Evolutionary conservation across 495 filamentous ascomycete genomes (phyloP), one percentile per base, ranked within the genome.

Genomic region (Xylaria grammica): DNA sequence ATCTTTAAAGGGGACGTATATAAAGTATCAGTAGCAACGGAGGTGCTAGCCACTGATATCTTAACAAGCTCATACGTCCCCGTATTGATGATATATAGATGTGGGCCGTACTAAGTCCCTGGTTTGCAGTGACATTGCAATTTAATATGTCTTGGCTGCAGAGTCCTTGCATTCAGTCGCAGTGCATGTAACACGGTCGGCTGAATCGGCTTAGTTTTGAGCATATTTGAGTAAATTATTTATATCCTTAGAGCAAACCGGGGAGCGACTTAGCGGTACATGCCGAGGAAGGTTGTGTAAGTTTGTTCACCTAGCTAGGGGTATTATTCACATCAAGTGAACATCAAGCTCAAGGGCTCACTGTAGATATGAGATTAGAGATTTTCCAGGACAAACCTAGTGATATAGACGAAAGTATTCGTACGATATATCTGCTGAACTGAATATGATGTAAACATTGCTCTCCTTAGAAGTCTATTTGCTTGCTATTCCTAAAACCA

Each of bases 171-270:
- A 48, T 59, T 10, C 3, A 27, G 29, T 46, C n/a, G 34, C 2
- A 8, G 19, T 48, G 27, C 24, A n/a, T 17, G 42, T 59, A 36
- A 48, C 54, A 45, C 29, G 42, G 15, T 59, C 56, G 42, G 56
- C 56, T 59, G 56, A 46, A 59, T 59, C 20, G 56, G 42, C 27
- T 27, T 48, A 42, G 19, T 29, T 48, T 17, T 59, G 56, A 59
- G 56, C 56, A 59, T 29, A n/a, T 59, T 59, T 59, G 56, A 59
- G 56, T 46, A 4, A 6, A 48, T 59, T 59, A 59, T 40, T 22
- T 27, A 36, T 11, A 10, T 22, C 29, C 3, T 46, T 5, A 40
- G 54, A 2, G 36, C n/a, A 57, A 44, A 4, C 17, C 29, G 7
- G 30, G 13, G 29, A 27, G 13, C 2, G 30, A 11, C 22, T 11